Conservation (phyloP, 768 basidiomycete species). For the Tulasnella sp. region DNA sequence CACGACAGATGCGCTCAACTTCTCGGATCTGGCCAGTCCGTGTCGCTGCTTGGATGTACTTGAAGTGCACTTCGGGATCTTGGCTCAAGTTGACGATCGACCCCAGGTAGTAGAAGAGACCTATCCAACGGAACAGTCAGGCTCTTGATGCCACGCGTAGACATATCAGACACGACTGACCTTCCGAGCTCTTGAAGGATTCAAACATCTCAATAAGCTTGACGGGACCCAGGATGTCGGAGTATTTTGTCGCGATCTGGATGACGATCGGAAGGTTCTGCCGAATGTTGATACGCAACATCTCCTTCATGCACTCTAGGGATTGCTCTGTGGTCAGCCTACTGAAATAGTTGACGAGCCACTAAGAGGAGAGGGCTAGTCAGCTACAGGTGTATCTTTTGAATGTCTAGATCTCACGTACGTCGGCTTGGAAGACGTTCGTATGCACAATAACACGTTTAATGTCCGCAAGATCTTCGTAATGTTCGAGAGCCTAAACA, state of each 20-base stretch:
- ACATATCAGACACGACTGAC: slow-evolving; percentile 30
- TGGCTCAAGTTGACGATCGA: slow-evolving; percentile 94
- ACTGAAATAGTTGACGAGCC: slow-evolving; percentile 96
- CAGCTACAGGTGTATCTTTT: background rate
- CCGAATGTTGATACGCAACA: slow-evolving; percentile 92
- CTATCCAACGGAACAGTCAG: slow-evolving; percentile 27
- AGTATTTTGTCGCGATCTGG: slow-evolving; percentile 97
- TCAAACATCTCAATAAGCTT: slow-evolving; percentile 99
- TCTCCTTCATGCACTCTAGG: slow-evolving; percentile 90
- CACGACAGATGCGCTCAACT: slow-evolving; percentile 96
- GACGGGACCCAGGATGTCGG: slow-evolving; percentile 92
- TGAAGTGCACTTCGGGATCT: slow-evolving; percentile 97
- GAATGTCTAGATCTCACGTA: slow-evolving; percentile 28
- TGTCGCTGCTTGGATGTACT: slow-evolving; percentile 98
- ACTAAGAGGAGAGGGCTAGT: slow-evolving; percentile 41
- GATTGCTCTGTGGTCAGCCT: slow-evolving; percentile 95
- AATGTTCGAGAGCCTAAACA: slow-evolving; percentile 87
- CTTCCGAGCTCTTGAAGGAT: slow-evolving; percentile 94
- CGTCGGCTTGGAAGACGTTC: slow-evolving; percentile 70
- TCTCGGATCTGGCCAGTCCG: slow-evolving; percentile 97
- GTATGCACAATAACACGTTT: slow-evolving; percentile 96
- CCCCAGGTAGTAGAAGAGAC: slow-evolving; percentile 96
- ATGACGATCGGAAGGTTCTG: slow-evolving; percentile 95
- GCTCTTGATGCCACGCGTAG: background rate
- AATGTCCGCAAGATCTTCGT: slow-evolving; percentile 96